Base-by-base conservation (phyloP, 2,329 filamentous ascomycete genomes). In the Allantophomopsis cytisporea region DNA sequence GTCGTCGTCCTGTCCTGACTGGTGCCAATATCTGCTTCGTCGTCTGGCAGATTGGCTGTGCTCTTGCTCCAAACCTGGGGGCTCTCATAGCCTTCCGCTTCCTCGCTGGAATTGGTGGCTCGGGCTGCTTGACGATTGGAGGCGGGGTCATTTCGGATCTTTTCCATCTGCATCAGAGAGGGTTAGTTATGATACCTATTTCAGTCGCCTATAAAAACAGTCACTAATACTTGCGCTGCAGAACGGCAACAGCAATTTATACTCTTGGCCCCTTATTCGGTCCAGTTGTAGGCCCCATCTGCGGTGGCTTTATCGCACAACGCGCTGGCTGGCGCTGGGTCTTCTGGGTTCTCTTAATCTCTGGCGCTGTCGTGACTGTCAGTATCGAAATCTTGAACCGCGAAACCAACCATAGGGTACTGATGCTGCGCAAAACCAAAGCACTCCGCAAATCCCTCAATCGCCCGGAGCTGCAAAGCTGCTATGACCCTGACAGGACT, bases 31-130 rank as follows among this genome's bases (percentile, higher is more conserved):
- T 66, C 5, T 63, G 75, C 42, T 83, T 82, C 53, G 66, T 74
- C 41, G 52, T 70, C 2, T 81, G 75, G 61, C 73, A 72, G 35
- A 67, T 83, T 45, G 78, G 73, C 0, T 80, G 76, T 42, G 80
- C 75, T 2, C 60, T 82, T 4, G 64, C 75, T 0, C 69, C 71
- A 1, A 65, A 62, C 41, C 53, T 68, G 7, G 56, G 54, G 0
- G 56, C 60, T 7, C 52, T 67, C 5, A 59, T 69, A 31, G 55
- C 54, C 2, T 71, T 71, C 41, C 60, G 68, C 0, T 67, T 71
- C 42, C 43, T 72, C 1, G 58, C 64, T 2, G 68, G 66, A 0
- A 57, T 65, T 20, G 62, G 61, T 13, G 66, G 63, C 0, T 63
- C 63, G 3, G 61, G 63, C 1, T 64, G 66, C 3, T 50, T 68